Evolutionary conservation across 1,284 basidiomycete genomes (phyloP).

Genomic region (Cryptococcus hybrid): DNA sequence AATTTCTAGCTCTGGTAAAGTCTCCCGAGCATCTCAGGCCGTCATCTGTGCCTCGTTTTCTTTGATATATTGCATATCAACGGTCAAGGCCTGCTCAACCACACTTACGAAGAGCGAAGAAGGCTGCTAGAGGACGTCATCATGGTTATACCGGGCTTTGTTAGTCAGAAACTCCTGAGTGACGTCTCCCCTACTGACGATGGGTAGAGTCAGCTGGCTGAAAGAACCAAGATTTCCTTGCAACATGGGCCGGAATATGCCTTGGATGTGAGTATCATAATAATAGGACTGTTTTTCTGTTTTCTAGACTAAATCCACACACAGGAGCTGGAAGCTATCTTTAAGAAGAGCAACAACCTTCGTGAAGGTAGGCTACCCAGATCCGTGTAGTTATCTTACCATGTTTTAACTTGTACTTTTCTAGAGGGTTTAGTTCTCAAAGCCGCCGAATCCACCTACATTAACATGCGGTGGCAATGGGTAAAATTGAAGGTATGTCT

Average conservation of each 20-base stretch:
- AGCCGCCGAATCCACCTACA: conserved; percentile 64
- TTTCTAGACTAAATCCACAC: neutral
- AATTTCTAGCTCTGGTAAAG: neutral
- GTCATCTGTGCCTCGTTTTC: conserved; percentile 36
- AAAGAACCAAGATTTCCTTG: conserved; percentile 41
- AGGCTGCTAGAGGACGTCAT: conserved; percentile 61
- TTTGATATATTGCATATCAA: conserved; percentile 75
- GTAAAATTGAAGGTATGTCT: conserved; percentile 62
- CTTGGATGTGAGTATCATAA: too few species aligned
- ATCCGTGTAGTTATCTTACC: neutral
- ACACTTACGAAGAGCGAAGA: conserved; percentile 62
- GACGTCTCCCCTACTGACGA: too few species aligned
- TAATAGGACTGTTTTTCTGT: too few species aligned
- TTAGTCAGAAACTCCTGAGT: too few species aligned
- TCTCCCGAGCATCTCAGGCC: too few species aligned
- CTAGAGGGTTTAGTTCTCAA: conserved; percentile 71
- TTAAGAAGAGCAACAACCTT: conserved; percentile 56
- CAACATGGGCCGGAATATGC: too few species aligned
- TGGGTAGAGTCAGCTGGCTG: conserved; percentile 56
- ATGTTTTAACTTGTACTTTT: neutral
- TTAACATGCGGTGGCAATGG: conserved; percentile 64
- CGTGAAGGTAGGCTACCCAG: conserved; percentile 40
- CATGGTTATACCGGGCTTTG: conserved; percentile 56
- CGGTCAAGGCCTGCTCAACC: conserved; percentile 57
- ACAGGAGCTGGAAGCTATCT: conserved; percentile 53